phyloP scores from a whole-genome alignment of 1,139 yeast species.

The Kazachstania sp. region DNA sequence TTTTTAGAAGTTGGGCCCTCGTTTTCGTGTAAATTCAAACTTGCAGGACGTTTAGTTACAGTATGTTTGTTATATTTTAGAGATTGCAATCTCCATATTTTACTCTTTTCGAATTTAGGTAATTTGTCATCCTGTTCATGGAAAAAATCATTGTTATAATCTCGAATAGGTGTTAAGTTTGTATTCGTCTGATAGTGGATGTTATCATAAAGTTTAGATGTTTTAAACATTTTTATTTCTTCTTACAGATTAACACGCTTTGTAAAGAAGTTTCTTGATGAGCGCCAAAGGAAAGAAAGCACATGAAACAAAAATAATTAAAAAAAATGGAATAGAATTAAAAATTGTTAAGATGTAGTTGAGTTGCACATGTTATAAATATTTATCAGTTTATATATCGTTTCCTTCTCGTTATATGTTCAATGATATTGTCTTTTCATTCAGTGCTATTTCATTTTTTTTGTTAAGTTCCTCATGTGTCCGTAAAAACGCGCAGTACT shows the following conservation, averaged over 20 bases:
- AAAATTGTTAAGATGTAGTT: no score
- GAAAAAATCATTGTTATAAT: constrained; percentile 25
- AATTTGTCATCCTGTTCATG: constrained; percentile 21
- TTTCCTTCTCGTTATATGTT: no score
- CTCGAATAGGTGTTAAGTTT: constrained; percentile 29
- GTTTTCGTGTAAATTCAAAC: constrained; percentile 10
- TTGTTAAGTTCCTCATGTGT: background rate
- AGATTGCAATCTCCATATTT: constrained; percentile 2
- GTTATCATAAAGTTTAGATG: constrained; percentile 20
- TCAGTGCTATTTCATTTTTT: background rate
- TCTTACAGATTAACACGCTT: no score
- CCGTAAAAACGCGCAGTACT: background rate
- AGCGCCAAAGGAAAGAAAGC: no score
- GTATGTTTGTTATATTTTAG: background rate
- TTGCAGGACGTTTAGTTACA: constrained; percentile 14
- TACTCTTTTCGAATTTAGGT: constrained; percentile 10
- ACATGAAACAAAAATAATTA: no score
- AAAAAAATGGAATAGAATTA: no score
- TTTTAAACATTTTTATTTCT: constrained; percentile 20
- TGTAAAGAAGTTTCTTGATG: no score
- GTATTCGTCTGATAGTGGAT: constrained; percentile 17
- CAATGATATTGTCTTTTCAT: background rate
- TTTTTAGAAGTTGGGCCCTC: constrained; percentile 16
- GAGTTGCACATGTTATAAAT: no score
- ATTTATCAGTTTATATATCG: no score